These are phyloP conservation scores for Crataegus laevigata DNA, from an alignment of 306 rosid genomes.

Conservation along the genomic window DNA sequence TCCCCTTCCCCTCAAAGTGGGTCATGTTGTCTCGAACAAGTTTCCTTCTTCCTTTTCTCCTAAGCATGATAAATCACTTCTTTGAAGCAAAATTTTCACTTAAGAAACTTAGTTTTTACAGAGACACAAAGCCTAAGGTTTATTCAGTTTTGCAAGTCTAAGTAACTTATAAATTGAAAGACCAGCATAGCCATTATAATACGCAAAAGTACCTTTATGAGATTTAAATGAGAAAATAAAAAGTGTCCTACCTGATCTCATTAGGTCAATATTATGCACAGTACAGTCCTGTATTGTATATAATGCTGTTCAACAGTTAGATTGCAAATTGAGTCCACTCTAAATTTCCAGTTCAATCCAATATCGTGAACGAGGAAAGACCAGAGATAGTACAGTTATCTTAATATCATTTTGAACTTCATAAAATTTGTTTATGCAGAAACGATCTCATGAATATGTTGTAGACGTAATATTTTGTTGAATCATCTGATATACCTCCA, in stretches of 20 bases:
- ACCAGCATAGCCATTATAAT: not conserved
- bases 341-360: not conserved
- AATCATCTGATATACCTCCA: not conserved
- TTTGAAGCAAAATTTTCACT: not conserved
- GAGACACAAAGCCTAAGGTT: not conserved
- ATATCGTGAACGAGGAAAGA: not conserved
- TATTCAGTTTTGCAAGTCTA: not conserved
- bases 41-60: not conserved
- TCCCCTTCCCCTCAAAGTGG: not conserved
- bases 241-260: not conserved
- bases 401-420: not conserved
- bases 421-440: not conserved
- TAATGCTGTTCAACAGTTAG: not conserved
- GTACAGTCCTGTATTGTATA: not conserved
- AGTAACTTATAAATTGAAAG: not conserved
- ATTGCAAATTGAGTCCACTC: not conserved
- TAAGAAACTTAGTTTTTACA: not conserved
- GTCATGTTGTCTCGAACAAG: not conserved
- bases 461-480: not conserved
- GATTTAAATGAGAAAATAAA: not conserved
- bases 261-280: not conserved
- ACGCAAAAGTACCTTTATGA: too few relatives aligned
- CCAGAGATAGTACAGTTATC: not conserved
- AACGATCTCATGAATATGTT: not conserved
- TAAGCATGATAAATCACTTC: not conserved